These are phyloP conservation scores for Torulaspora franciscae DNA, from an alignment of 805 yeast genomes.

Conservation along the genomic window DNA sequence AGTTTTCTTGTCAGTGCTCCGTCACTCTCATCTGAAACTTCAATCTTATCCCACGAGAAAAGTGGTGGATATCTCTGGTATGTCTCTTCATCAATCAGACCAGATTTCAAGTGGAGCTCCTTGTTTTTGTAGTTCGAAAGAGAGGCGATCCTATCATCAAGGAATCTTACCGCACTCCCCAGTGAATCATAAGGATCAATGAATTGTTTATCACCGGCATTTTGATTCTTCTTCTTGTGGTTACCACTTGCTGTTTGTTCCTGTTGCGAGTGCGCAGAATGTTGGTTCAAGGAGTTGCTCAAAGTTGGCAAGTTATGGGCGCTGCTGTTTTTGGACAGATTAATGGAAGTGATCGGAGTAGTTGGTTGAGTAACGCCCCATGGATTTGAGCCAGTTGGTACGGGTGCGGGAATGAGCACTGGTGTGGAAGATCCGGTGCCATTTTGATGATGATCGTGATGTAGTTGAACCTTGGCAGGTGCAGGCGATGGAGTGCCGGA, in stretches of 20 bases:
- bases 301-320: slow-evolving; percentile 31
- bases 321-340: slow-evolving; percentile 24
- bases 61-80: slow-evolving; percentile 41
- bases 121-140: slow-evolving; percentile 38
- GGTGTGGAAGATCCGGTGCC: slow-evolving; percentile 23
- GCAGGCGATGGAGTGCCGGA: slow-evolving; percentile 31
- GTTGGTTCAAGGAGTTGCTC: slow-evolving; percentile 25
- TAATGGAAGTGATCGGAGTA: slow-evolving; percentile 27
- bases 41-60: slow-evolving; percentile 44
- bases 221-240: slow-evolving; percentile 34
- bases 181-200: slow-evolving; percentile 46
- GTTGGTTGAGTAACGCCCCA: slow-evolving; percentile 35
- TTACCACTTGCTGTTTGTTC: slow-evolving; percentile 17
- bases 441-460: slow-evolving; percentile 20
- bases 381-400: slow-evolving; percentile 33
- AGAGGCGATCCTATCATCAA: slow-evolving; percentile 44
- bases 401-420: slow-evolving; percentile 32
- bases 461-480: slow-evolving; percentile 28
- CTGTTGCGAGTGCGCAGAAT: slow-evolving; percentile 25
- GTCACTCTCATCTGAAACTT: slow-evolving; percentile 34
- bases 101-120: slow-evolving; percentile 38
- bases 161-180: slow-evolving; percentile 42
- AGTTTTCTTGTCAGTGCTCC: slow-evolving; percentile 33
- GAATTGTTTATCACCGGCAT: slow-evolving; percentile 35
- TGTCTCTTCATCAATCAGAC: slow-evolving; percentile 27